Base-by-base conservation (phyloP, 2,329 filamentous ascomycete species). In the Fusarium burgessii region DNA sequence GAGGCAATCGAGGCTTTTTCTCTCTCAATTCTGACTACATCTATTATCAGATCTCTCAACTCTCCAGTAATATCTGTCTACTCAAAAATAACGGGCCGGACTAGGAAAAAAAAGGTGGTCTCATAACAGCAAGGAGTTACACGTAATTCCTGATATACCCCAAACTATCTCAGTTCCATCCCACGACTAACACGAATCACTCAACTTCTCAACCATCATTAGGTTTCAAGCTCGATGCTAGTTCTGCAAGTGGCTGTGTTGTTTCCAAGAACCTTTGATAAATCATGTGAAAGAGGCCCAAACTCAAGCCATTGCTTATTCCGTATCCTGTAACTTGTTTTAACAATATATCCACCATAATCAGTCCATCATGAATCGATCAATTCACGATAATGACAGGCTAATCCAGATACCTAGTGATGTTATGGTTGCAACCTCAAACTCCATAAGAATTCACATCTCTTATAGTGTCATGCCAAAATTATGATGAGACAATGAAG, bases 1-100 rank as follows among this genome's bases (percentile, higher is more conserved):
- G 57, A 73, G 52, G 54, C 51, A 68, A 64, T 73, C 63, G 58
- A 71, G 54, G 63, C 58, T 57, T 71, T 71, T 55, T 56, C 62
- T 40, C 38, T 38, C 41, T 47, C 23, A 58, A 71, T 56, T 71
- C 55, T 72, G 64, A 69, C 68, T 69, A 69, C 62, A 35, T 51
- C 47, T 56, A 41, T 62, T 23, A 62, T 51, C 47, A 62, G 23
- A 29, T 62, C 43, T 41, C 41, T 50, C 33, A 25, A 25, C 33
- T 46, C 36, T 27, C 43, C 58, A 57, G 35, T 62, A 50, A 41
- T 23, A 50, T 33, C 14, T 38, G 14, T 7, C 35, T 14, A 13
- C 27, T 42, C 10, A 7, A 9, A 29, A 35, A 43, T 32, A 50
- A 33, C 29, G 62, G 60, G 51, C 33, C 62, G 33, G 15, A 32